A percentile compares a stretch with the other conserved stretches of the same genome.
Evolutionary conservation across 192 early-diverging fungal species (phyloP).

Genomic region (Entomortierella chlamydospora): DNA sequence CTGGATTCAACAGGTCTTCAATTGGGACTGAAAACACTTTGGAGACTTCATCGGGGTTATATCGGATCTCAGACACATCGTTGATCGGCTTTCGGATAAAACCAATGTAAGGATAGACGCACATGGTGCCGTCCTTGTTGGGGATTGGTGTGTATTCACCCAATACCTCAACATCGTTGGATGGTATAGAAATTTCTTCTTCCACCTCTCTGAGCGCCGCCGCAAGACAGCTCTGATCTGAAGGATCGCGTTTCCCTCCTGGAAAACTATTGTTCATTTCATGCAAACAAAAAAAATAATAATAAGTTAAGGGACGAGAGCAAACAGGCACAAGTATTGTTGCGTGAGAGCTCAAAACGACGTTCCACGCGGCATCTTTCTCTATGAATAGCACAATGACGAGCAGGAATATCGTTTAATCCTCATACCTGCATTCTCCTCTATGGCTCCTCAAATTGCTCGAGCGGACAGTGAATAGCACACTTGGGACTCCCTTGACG

Average conservation of each 20-base stretch:
- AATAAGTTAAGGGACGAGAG: not conserved
- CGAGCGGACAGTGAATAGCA: slow-evolving; percentile 85
- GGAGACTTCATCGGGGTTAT: slow-evolving; percentile 76
- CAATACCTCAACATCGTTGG: slow-evolving; percentile 63
- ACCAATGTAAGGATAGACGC: slow-evolving; percentile 74
- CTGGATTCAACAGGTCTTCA: slow-evolving; percentile 68
- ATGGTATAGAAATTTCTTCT: slow-evolving; percentile 80
- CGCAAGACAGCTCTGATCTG: slow-evolving; percentile 64
- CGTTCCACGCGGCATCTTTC: not conserved
- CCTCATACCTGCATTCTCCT: slow-evolving; percentile 86
- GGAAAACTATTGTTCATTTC: slow-evolving; percentile 70
- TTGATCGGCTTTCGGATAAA: slow-evolving; percentile 60
- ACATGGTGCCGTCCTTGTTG: slow-evolving; percentile 65
- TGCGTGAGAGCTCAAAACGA: not conserved
- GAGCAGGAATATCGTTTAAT: too few relatives aligned
- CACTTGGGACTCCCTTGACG: slow-evolving; percentile 67
- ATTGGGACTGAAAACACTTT: slow-evolving; percentile 79
- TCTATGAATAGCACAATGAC: not conserved
- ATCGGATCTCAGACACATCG: slow-evolving; percentile 44
- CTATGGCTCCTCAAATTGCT: slow-evolving; percentile 72
- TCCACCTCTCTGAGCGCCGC: slow-evolving; percentile 86
- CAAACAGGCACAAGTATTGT: not conserved
- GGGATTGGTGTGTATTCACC: slow-evolving; percentile 73
- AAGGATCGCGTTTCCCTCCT: slow-evolving; percentile 74
- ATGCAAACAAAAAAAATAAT: slow-evolving; percentile 13